Base-by-base conservation (phyloP, 805 yeast genomes). In the Candida sonorensis region DNA sequence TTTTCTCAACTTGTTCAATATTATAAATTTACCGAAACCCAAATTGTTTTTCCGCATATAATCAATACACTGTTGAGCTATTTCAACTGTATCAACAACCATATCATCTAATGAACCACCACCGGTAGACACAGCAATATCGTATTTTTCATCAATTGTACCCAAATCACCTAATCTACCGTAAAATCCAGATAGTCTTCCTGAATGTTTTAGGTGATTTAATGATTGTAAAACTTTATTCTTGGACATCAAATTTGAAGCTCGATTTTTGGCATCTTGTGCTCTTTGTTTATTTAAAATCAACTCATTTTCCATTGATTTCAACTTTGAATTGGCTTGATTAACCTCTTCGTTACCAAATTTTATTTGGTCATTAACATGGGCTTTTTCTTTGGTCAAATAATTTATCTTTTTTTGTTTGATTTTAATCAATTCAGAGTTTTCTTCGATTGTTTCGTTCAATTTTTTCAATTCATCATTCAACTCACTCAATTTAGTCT, bases 141-240 rank as follows among this genome's bases (percentile, higher is more conserved):
- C 97, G 53, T 82, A 92, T 47, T 74, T 71, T 42, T 81, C 84
- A 52, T 86, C 95, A 41, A 92, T 92, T 2, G 72, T 69, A n/a
- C 96, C 99, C 27, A 92, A 62, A 45, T 86, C 94, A 12, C 98
- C 99, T 11, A 92, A 61, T 40, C 96, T 67, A 0, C 97, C 98
- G 52, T 84, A 69, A 45, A 90, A 84, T 0, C 97, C 98, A 6
- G 63, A 62, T 16, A 94, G 72, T 46, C 95, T 69, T 5, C 97
- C 97, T 4, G 92, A 70, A 34, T 77, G 76, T 36, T 80, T 80
- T 23, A 92, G 59, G 40, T 81, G 72, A 36, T 67, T 62, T 35
- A 92, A 66, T 11, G 87, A 81, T 0, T 76, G 52, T 13, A 87
- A 63, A 4, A 92, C 94, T 37, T 76, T 72, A 45, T 73, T 83